Evolutionary conservation across 257 asterid genomes (phyloP), one percentile per base, ranked within the genome.

Genomic region (Primulina tabacum): DNA sequence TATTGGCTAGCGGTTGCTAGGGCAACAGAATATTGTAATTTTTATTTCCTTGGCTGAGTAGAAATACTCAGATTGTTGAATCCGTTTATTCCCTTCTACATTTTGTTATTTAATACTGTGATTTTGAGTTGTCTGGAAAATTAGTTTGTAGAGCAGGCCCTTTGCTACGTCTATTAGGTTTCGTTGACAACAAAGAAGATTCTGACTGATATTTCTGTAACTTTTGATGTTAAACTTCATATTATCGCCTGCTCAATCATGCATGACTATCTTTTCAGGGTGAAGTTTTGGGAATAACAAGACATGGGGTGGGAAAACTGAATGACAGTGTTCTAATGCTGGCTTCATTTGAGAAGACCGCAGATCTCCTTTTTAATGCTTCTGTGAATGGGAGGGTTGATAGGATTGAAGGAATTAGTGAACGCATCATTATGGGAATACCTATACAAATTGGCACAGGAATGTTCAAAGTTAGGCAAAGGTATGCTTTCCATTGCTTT

Each of bases 371-470:
- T 65, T 93, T 93, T 78, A 85, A 83, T 76, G 98, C 97, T 63
- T 84, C 98, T 18, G 97, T 82, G 47, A 83, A 74, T 61, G 96
- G 98, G 72, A 81, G 87, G 79, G 88, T 79, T 58, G 98, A 93
- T 72, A 90, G 71, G 76, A 93, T 93, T 71, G 95, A 88, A 82
- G 98, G 98, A 73, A 96, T 93, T 32, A 85, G 87, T 68, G 97
- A 93, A 78, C 84, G 96, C 84, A 89, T 93, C 80, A 93, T 93
- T 57, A 86, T 90, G 97, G 98, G 98, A 35, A 84, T 86, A 80
- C 97, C 97, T 21, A 86, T 89, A 87, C 92, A 58, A 75, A 35
- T 87, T 35, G 98, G 96, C 73, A 93, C 98, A 1, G 98, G 98
- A 50, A 90, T 88, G 85, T 84, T 93, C 77, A 90, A 93, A 86